Evolutionary conservation across 352 stramenopile genomes (phyloP), one percentile per base, ranked within the genome.

Genomic region (Globisporangium apiculatum): DNA sequence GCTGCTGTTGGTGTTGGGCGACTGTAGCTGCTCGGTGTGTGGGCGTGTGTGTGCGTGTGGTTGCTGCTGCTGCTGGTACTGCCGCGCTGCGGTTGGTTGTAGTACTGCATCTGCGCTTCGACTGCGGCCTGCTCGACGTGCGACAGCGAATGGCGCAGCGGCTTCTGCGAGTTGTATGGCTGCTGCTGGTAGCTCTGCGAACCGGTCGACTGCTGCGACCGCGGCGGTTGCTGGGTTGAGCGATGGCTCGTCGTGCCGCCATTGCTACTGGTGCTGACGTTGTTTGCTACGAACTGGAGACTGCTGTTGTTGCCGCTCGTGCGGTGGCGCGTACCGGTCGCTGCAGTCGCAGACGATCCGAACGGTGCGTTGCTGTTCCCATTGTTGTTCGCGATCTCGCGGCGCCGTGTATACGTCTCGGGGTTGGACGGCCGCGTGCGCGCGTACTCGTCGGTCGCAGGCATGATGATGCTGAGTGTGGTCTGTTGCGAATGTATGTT

Each of bases 111-210:
- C 24, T 31, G 24, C 4, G 42, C 12, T 17, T 11, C 42, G 7
- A 15, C 42, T 5, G 42, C 42, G n/a, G 63, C 46, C 52, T 54
- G 35, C 42, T 80, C 70, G 18, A 78, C 72, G 58, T 84, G 68
- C 40, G 68, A 72, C 45, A 84, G 70, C 57, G 75, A 82, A 64
- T 84, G 75, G 5, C 75, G 72, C 57, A 78, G 58, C 9, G 72
- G 61, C 11, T 72, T 70, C 31, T 59, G 65, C 58, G 58, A 60
- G 48, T 66, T 75, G 8, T 35, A 49, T 31, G 41, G 48, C 31
- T 53, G 49, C 49, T 77, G 68, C 53, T 81, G 71, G 60, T 76
- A 72, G 31, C 55, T 42, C 38, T 60, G 55, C 38, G 55, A 54
- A 3, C 55, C 55, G 12, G 17, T 3, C 5, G 55, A 38, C n/a